phyloP scores from a whole-genome alignment of 1,139 yeast genomes.

The Kurtzmaniella quercitrusa region DNA sequence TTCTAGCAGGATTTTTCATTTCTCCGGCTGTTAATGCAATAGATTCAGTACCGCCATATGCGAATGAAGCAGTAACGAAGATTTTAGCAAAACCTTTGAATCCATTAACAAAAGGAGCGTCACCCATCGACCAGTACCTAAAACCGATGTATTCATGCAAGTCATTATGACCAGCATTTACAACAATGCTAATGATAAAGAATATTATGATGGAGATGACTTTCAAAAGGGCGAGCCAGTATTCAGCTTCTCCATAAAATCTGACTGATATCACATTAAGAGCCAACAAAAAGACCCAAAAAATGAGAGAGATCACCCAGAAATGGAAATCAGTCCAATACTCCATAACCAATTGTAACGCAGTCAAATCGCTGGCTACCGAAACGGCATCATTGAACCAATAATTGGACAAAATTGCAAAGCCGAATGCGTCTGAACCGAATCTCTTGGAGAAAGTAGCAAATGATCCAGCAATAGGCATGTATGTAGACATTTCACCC shows the following conservation, averaged over 20 bases:
- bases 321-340: conserved; percentile 63
- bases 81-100: conserved; percentile 35
- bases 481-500: conserved; percentile 63
- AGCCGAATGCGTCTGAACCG: conserved; percentile 59
- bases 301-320: conserved; percentile 53
- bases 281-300: conserved; percentile 51
- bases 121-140: conserved; percentile 33
- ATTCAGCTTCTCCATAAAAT: conserved; percentile 43
- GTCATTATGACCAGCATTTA: conserved; percentile 33
- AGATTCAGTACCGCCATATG: conserved; percentile 66
- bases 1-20: conserved; percentile 52
- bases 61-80: conserved; percentile 56
- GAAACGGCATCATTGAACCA: conserved; percentile 65
- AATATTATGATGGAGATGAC: conserved; percentile 37
- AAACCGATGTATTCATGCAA: conserved; percentile 35
- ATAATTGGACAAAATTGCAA: conserved; percentile 58
- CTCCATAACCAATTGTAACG: conserved; percentile 51
- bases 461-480: conserved; percentile 63
- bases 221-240: conserved; percentile 35
- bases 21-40: conserved; percentile 67
- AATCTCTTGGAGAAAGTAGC: conserved; percentile 56
- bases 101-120: conserved; percentile 40
- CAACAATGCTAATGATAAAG: conserved; percentile 34
- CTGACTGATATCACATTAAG: conserved; percentile 53
- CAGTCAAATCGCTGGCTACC: conserved; percentile 59